Conservation (phyloP, 257 asterid species). For the Striga asiatica region DNA sequence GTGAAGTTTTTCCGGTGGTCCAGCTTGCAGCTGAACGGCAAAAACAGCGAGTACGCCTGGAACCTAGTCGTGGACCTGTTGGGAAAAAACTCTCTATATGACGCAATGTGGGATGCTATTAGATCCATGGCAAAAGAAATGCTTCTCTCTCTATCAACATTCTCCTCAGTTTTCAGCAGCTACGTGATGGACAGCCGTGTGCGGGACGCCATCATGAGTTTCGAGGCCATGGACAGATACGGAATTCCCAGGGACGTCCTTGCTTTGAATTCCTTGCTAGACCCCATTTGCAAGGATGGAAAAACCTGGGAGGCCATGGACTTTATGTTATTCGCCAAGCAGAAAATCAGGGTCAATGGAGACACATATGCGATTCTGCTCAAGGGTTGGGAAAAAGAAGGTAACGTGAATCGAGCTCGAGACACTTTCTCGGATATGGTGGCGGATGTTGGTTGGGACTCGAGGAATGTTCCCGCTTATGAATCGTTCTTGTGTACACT, state of each 20-base stretch:
- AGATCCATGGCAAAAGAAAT: constrained; percentile 47
- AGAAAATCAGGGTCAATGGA: constrained; percentile 27
- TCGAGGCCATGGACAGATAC: constrained; percentile 50
- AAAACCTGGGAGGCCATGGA: constrained; percentile 37
- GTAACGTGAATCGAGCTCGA: constrained; percentile 32
- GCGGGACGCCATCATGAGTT: constrained; percentile 43
- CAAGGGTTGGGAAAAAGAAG: constrained; percentile 56
- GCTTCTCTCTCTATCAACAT: constrained; percentile 39
- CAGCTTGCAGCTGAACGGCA: constrained; percentile 29
- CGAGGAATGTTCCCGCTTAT: constrained; percentile 36
- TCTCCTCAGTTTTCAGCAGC: constrained; percentile 41
- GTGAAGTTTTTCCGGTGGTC: constrained; percentile 71
- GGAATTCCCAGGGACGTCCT: constrained; percentile 28
- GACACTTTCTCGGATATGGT: constrained; percentile 46
- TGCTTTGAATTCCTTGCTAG: constrained; percentile 40
- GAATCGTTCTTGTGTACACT: constrained; percentile 51
- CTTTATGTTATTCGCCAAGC: constrained; percentile 25
- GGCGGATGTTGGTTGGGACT: constrained; percentile 53
- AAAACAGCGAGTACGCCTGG: constrained; percentile 46
- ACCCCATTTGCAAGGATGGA: constrained; percentile 46
- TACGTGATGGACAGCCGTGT: constrained; percentile 36
- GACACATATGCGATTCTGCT: constrained; percentile 53
- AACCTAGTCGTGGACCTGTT: constrained; percentile 57
- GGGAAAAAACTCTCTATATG: constrained; percentile 50
- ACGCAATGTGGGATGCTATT: constrained; percentile 80